Conservation (phyloP, 2,329 filamentous ascomycete genomes). For the Neonectria coccinea region DNA sequence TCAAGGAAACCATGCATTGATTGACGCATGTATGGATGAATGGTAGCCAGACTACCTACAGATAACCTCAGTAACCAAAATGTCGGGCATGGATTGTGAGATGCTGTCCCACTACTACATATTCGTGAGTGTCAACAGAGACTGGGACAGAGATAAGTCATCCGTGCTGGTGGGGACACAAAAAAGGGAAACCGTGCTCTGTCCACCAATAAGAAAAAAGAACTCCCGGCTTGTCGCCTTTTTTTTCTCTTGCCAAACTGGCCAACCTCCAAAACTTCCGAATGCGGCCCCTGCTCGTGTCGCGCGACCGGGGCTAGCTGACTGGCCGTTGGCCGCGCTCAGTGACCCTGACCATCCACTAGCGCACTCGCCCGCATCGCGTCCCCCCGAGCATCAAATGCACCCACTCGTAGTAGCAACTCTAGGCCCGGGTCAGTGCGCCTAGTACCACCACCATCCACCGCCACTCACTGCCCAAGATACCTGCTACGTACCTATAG, state of each 20-base stretch:
- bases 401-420: background rate
- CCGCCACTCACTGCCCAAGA: background rate
- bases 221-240: conserved; percentile 1
- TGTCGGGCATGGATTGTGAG: too few relatives aligned
- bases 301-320: conserved; percentile 10
- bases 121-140: background rate
- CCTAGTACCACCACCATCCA: conserved; percentile 14
- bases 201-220: conserved; percentile 25
- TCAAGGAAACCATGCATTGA: too few relatives aligned
- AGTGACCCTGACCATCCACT: background rate
- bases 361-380: background rate
- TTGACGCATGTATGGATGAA: too few relatives aligned
- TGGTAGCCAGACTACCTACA: too few relatives aligned
- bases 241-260: conserved; percentile 8
- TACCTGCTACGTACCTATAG: too few relatives aligned
- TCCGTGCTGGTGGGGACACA: background rate
- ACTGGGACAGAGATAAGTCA: background rate
- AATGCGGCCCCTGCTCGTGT: conserved; percentile 12
- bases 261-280: conserved; percentile 7
- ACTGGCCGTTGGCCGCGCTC: too few relatives aligned
- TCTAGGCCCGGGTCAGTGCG: conserved; percentile 3
- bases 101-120: too few relatives aligned
- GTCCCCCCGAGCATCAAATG: conserved; percentile 9
- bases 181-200: conserved; percentile 8
- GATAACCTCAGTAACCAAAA: too few relatives aligned